Conservation (phyloP, 805 yeast species). For the Schizosaccharomyces lindneri region DNA sequence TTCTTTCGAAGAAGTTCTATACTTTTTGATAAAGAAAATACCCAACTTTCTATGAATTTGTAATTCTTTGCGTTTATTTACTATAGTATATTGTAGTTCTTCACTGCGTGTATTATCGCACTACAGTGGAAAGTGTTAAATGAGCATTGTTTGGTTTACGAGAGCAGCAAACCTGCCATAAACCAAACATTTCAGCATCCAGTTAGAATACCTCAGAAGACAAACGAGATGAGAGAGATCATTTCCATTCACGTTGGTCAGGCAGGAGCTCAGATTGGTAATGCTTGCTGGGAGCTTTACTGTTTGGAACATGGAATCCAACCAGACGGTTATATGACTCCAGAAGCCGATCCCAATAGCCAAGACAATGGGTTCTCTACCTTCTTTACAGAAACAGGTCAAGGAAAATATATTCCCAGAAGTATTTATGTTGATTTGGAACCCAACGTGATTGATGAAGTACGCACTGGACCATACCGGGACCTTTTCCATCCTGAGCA, state of each 20-base stretch:
- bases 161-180: not conserved
- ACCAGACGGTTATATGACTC: conserved; percentile 65
- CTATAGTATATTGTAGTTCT: not conserved
- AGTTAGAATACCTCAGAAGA: not conserved
- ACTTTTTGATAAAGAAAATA: no score
- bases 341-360: conserved; percentile 20
- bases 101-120: not conserved
- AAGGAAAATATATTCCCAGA: conserved; percentile 94
- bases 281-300: conserved; percentile 23
- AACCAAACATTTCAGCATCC: not conserved
- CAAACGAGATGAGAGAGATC: not conserved
- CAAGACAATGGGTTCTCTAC: conserved; percentile 95
- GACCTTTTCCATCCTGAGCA: conserved; percentile 95
- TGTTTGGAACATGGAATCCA: conserved; percentile 88
- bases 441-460: conserved; percentile 94
- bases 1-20: no score
- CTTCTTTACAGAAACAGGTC: conserved; percentile 79
- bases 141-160: not conserved
- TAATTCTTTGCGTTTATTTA: no score
- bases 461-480: conserved; percentile 77
- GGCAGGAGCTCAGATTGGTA: conserved; percentile 3
- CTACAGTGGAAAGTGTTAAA: not conserved
- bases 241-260: conserved; percentile 4
- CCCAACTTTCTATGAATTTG: no score
- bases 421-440: conserved; percentile 91